Base-by-base conservation (phyloP, 345 rosid species). In the Salix koriyanagi region DNA sequence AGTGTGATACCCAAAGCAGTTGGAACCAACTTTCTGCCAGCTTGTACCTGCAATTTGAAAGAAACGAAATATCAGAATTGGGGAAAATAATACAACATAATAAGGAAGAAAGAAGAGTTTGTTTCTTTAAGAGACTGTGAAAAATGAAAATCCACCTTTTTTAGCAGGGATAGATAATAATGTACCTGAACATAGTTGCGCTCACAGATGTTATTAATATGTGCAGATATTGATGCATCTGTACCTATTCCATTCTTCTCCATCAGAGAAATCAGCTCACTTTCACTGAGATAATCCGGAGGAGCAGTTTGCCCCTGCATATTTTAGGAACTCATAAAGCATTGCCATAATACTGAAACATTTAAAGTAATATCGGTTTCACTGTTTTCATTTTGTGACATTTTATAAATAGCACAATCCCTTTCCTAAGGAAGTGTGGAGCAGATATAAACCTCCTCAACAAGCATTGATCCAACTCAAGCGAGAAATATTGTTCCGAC, bases 191-290 rank as follows among this genome's bases (percentile, higher is more conserved):
- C 99, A 84, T 92, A 95, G 81, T 95, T 92, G 71, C 99, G 92
- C 74, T 95, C 99, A 69, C 97, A 91, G 70, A 95, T 95, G 89
- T 95, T 95, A 88, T 92, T 95, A 69, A 95, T 92, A 81, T 95
- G 99, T 50, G 89, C 90, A 42, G 99, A 78, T 75, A 94, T 94
- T 77, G 98, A 94, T 74, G 98, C 98, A 90, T 94, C 98, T 50
- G 98, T 94, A 76, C 98, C 98, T 62, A 94, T 92, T 61, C 97
- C 97, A 75, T 94, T 82, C 87, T 89, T 94, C 89, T 94, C 98
- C 98, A 94, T 94, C 34, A 94, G 79, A 67, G 98, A 87, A 87
- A 94, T 94, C 76, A 94, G 87, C 89, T 92, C 98, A 86, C 97
- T 94, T 86, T 94, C 98, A 71, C 87, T 94, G 67, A 94, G 97